Conservation (phyloP, 2,329 filamentous ascomycete species). For the Neopestalotiopsis rosae region DNA sequence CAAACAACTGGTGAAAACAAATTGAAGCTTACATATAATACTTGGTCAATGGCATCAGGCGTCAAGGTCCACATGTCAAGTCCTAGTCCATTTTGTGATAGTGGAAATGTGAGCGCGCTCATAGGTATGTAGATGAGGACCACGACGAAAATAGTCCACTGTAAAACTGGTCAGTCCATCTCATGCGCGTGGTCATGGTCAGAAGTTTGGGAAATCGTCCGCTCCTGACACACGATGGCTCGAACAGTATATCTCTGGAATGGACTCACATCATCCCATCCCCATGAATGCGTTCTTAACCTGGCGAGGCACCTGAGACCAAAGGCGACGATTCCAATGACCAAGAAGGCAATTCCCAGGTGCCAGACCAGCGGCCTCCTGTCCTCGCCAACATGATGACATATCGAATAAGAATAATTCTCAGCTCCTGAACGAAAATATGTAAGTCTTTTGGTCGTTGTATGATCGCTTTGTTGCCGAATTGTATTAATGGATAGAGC, state of each 20-base stretch:
- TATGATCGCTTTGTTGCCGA: neutral
- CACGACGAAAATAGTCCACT: conserved; percentile 5
- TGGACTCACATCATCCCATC: conserved; percentile 4
- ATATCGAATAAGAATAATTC: conserved; percentile 11
- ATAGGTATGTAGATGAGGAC: conserved; percentile 6
- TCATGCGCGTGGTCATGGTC: too few species aligned
- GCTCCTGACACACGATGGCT: too few species aligned
- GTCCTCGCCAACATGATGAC: conserved; percentile 3
- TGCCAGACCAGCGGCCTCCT: conserved; percentile 14
- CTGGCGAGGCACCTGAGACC: conserved; percentile 5
- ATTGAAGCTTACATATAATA: neutral
- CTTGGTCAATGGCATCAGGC: conserved; percentile 2
- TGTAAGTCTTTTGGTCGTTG: neutral
- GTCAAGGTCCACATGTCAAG: conserved; percentile 13
- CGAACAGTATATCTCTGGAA: too few species aligned
- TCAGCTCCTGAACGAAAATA: neutral
- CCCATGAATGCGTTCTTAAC: conserved; percentile 10
- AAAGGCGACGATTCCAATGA: conserved; percentile 5
- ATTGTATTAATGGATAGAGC: neutral
- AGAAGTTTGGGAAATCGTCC: too few species aligned
- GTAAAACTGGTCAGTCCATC: neutral
- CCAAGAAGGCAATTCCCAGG: conserved; percentile 13
- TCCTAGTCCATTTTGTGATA: conserved; percentile 1
- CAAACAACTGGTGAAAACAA: too few species aligned
- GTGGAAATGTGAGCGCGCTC: conserved; percentile 6